Percentiles rank a stretch among this genome's conserved stretches.
Evolutionary conservation across 176 grass and related monocot genomes (phyloP).

Genomic region (Themeda triandra): DNA sequence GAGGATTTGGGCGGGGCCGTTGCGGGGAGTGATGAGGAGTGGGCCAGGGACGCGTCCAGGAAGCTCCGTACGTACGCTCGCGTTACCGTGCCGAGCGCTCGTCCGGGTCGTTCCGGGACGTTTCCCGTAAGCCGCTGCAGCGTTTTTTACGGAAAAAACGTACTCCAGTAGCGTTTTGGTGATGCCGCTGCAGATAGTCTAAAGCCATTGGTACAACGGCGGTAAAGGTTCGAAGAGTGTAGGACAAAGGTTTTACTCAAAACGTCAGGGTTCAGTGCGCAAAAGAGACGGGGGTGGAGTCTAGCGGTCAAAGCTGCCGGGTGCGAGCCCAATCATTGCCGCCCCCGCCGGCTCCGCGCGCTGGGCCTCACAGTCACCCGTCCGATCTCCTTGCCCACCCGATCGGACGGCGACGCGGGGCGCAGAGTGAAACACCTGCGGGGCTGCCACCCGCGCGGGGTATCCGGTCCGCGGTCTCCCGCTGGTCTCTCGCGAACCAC

Average conservation of each 20-base stretch:
- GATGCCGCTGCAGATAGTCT: too few species aligned
- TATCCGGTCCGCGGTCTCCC: constrained; percentile 36
- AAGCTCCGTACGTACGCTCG: too few species aligned
- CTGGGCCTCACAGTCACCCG: neutral
- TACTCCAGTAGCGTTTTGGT: too few species aligned
- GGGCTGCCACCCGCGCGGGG: constrained; percentile 28
- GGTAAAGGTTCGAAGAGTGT: too few species aligned
- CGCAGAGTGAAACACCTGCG: neutral
- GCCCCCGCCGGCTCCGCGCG: neutral
- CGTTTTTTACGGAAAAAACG: too few species aligned
- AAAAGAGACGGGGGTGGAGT: constrained; percentile 2
- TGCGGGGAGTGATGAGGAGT: too few species aligned
- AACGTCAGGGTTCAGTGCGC: neutral
- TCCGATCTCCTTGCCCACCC: neutral
- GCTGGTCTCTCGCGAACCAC: neutral
- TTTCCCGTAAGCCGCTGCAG: too few species aligned
- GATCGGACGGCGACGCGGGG: constrained; percentile 20
- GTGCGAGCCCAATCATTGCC: constrained; percentile 60
- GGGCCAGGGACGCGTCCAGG: too few species aligned
- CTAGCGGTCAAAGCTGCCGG: constrained; percentile 47
- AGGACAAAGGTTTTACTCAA: neutral
- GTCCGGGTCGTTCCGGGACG: too few species aligned
- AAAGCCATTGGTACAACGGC: too few species aligned
- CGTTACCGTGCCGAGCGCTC: too few species aligned
- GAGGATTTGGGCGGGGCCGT: too few species aligned